These are phyloP conservation scores for Fusarium lyarnte DNA, from an alignment of 2,329 filamentous ascomycete species.

Conservation along the genomic window DNA sequence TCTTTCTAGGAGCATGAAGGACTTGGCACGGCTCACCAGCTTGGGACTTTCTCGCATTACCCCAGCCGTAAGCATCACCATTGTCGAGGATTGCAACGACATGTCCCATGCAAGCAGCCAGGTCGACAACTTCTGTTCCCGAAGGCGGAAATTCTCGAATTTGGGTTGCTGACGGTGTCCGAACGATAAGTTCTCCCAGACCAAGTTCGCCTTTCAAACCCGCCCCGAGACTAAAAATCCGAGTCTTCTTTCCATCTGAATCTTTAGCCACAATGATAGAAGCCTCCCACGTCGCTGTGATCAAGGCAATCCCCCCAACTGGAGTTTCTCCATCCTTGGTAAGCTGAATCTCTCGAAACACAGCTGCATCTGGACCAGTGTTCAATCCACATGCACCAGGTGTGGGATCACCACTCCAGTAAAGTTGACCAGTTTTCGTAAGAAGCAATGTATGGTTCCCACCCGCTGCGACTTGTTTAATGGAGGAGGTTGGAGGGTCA, in stretches of 20 bases:
- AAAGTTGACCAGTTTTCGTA: slow-evolving; percentile 66
- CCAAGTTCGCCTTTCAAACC: slow-evolving; percentile 79
- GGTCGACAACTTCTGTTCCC: slow-evolving; percentile 65
- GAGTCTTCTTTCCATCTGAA: slow-evolving; percentile 52
- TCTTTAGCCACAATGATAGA: slow-evolving; percentile 69
- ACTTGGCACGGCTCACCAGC: slow-evolving; percentile 69
- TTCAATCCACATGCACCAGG: slow-evolving; percentile 64
- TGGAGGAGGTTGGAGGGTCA: slow-evolving; percentile 47
- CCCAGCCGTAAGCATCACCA: slow-evolving; percentile 88
- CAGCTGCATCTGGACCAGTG: slow-evolving; percentile 43
- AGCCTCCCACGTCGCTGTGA: slow-evolving; percentile 83
- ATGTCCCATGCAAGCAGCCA: slow-evolving; percentile 82
- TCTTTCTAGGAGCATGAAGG: slow-evolving; percentile 68
- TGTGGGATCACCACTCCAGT: slow-evolving; percentile 69
- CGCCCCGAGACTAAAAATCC: slow-evolving; percentile 71
- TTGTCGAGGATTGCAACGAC: slow-evolving; percentile 76
- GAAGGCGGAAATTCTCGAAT: slow-evolving; percentile 72
- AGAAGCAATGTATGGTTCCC: slow-evolving; percentile 89
- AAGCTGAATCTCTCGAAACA: slow-evolving; percentile 54
- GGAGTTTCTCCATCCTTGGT: slow-evolving; percentile 41
- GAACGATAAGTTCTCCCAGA: slow-evolving; percentile 62
- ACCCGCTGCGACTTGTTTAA: slow-evolving; percentile 65
- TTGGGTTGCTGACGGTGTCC: slow-evolving; percentile 56
- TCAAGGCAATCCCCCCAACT: slow-evolving; percentile 49
- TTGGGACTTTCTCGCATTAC: slow-evolving; percentile 86